A percentile compares a stretch with the other conserved stretches of the same genome.
These are phyloP conservation scores for Colletotrichum tanaceti DNA, from an alignment of 2,329 filamentous ascomycete species.

Conservation along the genomic window DNA sequence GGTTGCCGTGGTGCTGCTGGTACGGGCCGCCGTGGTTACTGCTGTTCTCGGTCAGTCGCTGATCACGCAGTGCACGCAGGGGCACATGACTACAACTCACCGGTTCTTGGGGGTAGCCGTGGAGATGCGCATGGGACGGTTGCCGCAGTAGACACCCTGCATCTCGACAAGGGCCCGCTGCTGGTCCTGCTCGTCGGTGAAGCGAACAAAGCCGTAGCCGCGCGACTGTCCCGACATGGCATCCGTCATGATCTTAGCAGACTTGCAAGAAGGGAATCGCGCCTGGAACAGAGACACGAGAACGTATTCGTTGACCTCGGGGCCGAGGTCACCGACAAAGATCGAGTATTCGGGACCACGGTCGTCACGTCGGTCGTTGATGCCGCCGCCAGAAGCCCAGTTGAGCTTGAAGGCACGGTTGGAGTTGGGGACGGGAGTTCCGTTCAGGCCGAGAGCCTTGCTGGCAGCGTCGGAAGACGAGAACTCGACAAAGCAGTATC, in stretches of 20 bases:
- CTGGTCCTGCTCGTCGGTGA: constrained; percentile 94
- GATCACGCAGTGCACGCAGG: not conserved
- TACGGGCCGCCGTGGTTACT: constrained; percentile 49
- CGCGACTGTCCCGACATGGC: constrained; percentile 97
- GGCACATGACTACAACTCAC: constrained; percentile 50
- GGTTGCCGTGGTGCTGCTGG: constrained; percentile 54
- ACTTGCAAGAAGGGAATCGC: constrained; percentile 97
- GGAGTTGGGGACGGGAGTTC: constrained; percentile 90
- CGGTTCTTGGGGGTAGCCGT: constrained; percentile 97
- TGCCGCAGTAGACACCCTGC: constrained; percentile 99
- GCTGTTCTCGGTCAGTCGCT: not conserved
- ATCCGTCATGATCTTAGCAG: constrained; percentile 99
- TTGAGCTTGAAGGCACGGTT: constrained; percentile 97
- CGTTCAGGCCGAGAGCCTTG: constrained; percentile 92
- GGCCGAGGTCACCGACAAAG: constrained; percentile 97
- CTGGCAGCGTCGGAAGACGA: constrained; percentile 82
- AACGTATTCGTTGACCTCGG: constrained; percentile 98
- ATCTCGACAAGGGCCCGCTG: constrained; percentile 96
- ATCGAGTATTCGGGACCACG: constrained; percentile 96
- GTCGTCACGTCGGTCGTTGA: constrained; percentile 95
- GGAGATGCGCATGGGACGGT: constrained; percentile 97
- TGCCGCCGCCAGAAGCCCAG: constrained; percentile 96
- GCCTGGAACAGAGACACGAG: constrained; percentile 96
- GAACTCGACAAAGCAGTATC: constrained; percentile 99
- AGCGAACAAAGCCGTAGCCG: constrained; percentile 97